phyloP scores from a whole-genome alignment of 768 basidiomycete genomes.

The Trichaptum fuscoviolaceum region DNA sequence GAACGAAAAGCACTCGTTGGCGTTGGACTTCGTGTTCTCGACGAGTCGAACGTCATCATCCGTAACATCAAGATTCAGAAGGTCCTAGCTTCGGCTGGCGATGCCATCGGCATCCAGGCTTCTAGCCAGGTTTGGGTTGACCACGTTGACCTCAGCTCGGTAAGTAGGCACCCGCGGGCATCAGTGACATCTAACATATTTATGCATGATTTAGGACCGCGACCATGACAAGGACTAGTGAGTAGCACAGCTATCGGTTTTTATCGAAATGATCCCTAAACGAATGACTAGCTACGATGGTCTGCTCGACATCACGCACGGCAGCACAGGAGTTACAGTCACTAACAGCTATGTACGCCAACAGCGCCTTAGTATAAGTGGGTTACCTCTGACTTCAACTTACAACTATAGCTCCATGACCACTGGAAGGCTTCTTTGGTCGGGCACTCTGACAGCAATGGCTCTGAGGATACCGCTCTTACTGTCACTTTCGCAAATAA shows the following conservation, averaged over 20 bases:
- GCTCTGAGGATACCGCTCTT: constrained; percentile 32
- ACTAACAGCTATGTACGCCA: constrained; percentile 24
- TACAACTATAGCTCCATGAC: constrained; percentile 22
- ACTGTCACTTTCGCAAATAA: constrained; percentile 41
- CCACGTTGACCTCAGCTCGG: constrained; percentile 35
- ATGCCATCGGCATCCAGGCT: constrained; percentile 39
- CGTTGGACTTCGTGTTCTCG: constrained; percentile 40
- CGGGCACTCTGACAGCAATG: constrained; percentile 40
- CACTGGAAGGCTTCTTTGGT: constrained; percentile 45
- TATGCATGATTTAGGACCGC: constrained; percentile 25
- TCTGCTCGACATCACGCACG: constrained; percentile 41
- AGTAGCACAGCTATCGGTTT: not conserved
- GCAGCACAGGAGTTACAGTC: constrained; percentile 36
- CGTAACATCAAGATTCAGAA: constrained; percentile 46
- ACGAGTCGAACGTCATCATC: constrained; percentile 41
- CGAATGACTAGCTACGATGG: constrained; percentile 35
- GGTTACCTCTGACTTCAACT: not conserved
- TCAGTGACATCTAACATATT: not conserved
- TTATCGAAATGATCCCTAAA: not conserved
- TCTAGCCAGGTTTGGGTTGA: constrained; percentile 40
- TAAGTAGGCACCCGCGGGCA: not conserved
- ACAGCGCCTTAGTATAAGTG: not conserved
- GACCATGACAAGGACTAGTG: constrained; percentile 37
- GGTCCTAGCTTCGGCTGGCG: constrained; percentile 39
- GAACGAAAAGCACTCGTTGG: constrained; percentile 34